Base-by-base conservation (phyloP, 768 basidiomycete species). In the Mycena rebaudengoi region DNA sequence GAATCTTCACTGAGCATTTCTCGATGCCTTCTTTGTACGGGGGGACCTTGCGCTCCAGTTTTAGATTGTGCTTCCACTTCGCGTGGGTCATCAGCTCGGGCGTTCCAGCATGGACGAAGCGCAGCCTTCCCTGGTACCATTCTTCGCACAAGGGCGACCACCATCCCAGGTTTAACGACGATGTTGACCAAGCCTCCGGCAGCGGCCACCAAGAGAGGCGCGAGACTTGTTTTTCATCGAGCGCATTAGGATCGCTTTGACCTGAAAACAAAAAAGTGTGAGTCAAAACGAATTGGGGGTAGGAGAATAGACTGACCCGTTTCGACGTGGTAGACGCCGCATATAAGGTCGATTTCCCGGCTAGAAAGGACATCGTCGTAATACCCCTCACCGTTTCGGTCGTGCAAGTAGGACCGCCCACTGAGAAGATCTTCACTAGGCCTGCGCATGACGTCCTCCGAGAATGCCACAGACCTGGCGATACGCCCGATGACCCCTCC, bases 401-500 rank as follows among this genome's bases (percentile, higher is more conserved):
- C n/a, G n/a, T 39, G 41, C 28, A 53, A 33, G 20, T 39, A 53
- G n/a, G 21, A 10, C 18, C 67, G 65, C 18, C 53, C 29, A 18
- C 30, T 21, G 30, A 56, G 48, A 26, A 60, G 60, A 13, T 46
- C 21, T 18, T 56, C 51, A 8, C 69, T 69, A 18, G 73, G 74
- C 5, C 71, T 71, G 37, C 54, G 35, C 16, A 62, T 45, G 3
- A 71, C 68, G 12, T 55, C 21, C 10, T 66, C 63, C n/a, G 29
- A 30, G 7, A 41, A 28, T 6, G 68, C 48, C 33, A 48, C 46
- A 26, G 67, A 50, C 13, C 37, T 52, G 11, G 74, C 71, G 41
- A 75, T 51, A 32, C 72, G 70, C n/a, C 59, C 53, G 16, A 75
- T 37, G 25, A 74, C 56, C n/a, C 74, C 73, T 23, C 74, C 74